Evolutionary conservation across 805 yeast genomes (phyloP).

Genomic region (Yueomyces sp.): DNA sequence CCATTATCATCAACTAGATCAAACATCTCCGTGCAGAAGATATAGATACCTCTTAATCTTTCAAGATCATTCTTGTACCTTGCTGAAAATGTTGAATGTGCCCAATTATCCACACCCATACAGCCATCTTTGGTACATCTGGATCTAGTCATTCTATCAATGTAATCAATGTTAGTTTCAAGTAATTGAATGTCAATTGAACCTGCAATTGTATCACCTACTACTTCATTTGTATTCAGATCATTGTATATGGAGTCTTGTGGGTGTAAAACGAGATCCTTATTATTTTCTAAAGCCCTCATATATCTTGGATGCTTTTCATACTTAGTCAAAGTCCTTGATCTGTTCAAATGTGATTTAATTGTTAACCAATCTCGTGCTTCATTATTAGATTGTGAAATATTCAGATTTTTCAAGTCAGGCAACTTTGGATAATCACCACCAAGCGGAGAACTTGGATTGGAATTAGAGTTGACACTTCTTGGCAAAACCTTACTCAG

Average conservation of each 20-base stretch:
- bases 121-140: slow-evolving; percentile 26
- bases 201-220: slow-evolving; percentile 18
- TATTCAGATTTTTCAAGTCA: slow-evolving; percentile 13
- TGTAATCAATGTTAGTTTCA: slow-evolving; percentile 25
- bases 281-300: slow-evolving; percentile 44
- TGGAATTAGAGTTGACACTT: slow-evolving; percentile 2
- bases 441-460: slow-evolving; percentile 9
- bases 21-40: slow-evolving; percentile 49
- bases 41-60: slow-evolving; percentile 49
- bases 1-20: slow-evolving; percentile 29
- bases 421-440: slow-evolving; percentile 19
- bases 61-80: slow-evolving; percentile 43
- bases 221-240: slow-evolving; percentile 36
- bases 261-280: slow-evolving; percentile 54
- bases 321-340: slow-evolving; percentile 50
- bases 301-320: slow-evolving; percentile 63
- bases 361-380: slow-evolving; percentile 39
- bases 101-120: slow-evolving; percentile 41
- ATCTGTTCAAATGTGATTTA: slow-evolving; percentile 53
- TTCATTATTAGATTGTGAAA: slow-evolving; percentile 24
- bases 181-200: slow-evolving; percentile 20
- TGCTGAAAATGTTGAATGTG: slow-evolving; percentile 37
- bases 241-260: slow-evolving; percentile 31
- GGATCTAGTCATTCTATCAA: slow-evolving; percentile 31
- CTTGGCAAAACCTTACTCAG: slow-evolving; percentile 23